Evolutionary conservation across 306 rosid genomes (phyloP), one percentile per base, ranked within the genome.

Genomic region (Cicer yamashitae): DNA sequence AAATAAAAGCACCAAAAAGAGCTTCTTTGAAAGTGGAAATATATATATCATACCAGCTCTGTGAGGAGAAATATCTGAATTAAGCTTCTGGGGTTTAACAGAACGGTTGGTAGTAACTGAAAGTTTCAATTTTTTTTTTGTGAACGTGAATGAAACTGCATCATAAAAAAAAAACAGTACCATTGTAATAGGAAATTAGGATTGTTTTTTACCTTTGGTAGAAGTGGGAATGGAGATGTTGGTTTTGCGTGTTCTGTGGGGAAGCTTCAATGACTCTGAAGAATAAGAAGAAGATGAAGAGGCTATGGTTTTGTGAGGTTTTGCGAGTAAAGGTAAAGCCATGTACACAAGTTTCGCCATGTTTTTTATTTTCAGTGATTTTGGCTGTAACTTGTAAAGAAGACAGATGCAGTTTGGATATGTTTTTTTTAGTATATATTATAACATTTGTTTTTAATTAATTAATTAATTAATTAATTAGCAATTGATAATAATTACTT

Each of bases 11-110:
- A 53, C 44, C 1, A 74, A 22, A 67, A 60, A 7, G 3, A 10
- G 10, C n/a, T 11, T 7, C 11, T 65, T 40, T 65, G 25, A 8
- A 51, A 66, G 25, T 50, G 67, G 22, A 37, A 8, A 59, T 20
- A n/a, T 13, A 38, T 37, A 10, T 8, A 78, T 51, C 34, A 63
- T 77, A 90, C 97, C 96, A 76, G 98, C 94, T 85, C 98, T 90
- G 43, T 92, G 98, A 69, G 98, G 96, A 67, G 98, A 92, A 81
- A 92, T 76, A 82, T 90, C 94, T 61, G 48, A 82, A 82, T 92
- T 92, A 68, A 87, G 80, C 85, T 87, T 90, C 86, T 79, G 89
- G 86, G 81, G 79, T 79, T 88, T 88, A 54, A 13, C 81, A 69
- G 63, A 68, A 12, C 80, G 85, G 45, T 63, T 82, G 38, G 67